phyloP scores from a whole-genome alignment of 768 basidiomycete genomes.

The Solioccasus polychromus region DNA sequence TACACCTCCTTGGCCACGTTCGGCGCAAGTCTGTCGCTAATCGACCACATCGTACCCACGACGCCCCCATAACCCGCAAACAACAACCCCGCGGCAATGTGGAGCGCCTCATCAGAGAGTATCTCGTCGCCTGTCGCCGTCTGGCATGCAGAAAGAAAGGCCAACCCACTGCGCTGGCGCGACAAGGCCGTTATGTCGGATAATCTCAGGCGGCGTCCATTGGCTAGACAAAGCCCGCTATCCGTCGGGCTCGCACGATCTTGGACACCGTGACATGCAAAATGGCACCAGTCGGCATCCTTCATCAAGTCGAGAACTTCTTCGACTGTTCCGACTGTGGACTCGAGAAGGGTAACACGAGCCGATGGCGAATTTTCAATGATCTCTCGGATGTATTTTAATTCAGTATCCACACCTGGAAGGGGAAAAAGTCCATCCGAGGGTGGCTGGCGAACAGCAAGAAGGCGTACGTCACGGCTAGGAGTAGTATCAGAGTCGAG shows the following conservation, averaged over 20 bases:
- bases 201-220: not conserved
- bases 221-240: too few species aligned
- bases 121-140: too few species aligned
- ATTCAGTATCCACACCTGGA: slow-evolving; percentile 7
- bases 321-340: not conserved
- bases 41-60: slow-evolving; percentile 44
- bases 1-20: slow-evolving; percentile 32
- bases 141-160: too few species aligned
- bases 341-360: not conserved
- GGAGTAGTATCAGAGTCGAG: not conserved
- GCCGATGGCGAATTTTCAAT: not conserved
- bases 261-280: too few species aligned
- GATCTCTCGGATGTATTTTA: slow-evolving; percentile 17
- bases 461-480: not conserved
- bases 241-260: too few species aligned
- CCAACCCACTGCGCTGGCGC: too few species aligned
- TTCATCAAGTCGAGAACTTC: not conserved
- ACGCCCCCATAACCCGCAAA: not conserved
- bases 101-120: too few species aligned
- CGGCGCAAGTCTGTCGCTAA: slow-evolving; percentile 36
- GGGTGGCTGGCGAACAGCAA: slow-evolving; percentile 11
- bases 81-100: too few species aligned
- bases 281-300: not conserved
- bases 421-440: slow-evolving; percentile 9
- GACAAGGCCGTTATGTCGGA: not conserved